Evolutionary conservation across 176 grass and related monocot species (phyloP), one percentile per base, ranked within the genome.

Genomic region (Zizania latifolia): DNA sequence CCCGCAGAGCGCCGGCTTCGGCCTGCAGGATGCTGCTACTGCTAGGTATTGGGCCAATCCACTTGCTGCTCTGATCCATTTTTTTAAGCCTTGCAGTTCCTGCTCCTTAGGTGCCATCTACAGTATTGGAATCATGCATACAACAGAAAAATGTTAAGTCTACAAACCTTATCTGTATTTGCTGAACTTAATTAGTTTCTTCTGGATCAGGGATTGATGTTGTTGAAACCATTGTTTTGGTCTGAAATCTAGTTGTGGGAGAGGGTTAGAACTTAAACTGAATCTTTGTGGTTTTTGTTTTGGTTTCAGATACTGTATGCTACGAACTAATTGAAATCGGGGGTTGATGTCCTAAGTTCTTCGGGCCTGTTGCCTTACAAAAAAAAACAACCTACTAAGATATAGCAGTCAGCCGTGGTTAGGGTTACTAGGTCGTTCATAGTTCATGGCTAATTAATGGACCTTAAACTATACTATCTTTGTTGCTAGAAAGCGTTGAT

Each of bases 1-100:
- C 88, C 91, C 95, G 23, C 95, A 99, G 87, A 78, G 82, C 50
- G 68, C 83, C 41, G 93, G 86, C 35, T 87, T 92, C 56, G 80
- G 76, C 68, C 21, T 34, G 74, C 61, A 83, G 61, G 85, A 75
- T 17, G 70, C 68, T 55, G 64, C 68, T 44, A 30, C 38, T 81
- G 54, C 77, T 21, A 74, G 88, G 79, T 83, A 83, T 65, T 84
- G 11, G 51, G 26, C 29, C 58, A 5, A 27, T 32, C 32, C 64
- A 10, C 55, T n/a, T 71, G 45, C 2, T 14, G 6, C 38, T 33
- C 45, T 55, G 43, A 54, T 71, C 65, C 73, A 23, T 72, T 43
- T 31, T 44, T n/a, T n/a, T n/a, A n/a, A 21, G 1, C 17, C 6
- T 62, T 57, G 40, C 55, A 17, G 30, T 24, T 57, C 53, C 9